phyloP scores from a whole-genome alignment of 1,284 basidiomycete species.

The Fistulinella staudtii region DNA sequence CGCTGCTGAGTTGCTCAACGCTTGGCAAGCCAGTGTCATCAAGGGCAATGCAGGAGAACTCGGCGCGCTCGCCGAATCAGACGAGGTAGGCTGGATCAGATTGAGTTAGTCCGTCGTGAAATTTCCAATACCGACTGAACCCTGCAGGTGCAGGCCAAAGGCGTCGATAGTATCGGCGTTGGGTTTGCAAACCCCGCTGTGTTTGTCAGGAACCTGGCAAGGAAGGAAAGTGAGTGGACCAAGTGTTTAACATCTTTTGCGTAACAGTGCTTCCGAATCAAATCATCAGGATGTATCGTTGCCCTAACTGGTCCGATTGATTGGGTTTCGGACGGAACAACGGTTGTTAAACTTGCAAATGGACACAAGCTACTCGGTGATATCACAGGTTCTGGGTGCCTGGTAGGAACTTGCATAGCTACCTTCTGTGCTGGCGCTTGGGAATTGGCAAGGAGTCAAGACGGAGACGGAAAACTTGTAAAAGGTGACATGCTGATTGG shows the following conservation, averaged over 20 bases:
- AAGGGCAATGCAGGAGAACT: constrained; percentile 96
- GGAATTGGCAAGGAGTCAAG: constrained; percentile 27
- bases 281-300: constrained; percentile 65
- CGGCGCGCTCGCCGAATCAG: constrained; percentile 67
- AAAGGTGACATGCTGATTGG: constrained; percentile 72
- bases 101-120: not conserved
- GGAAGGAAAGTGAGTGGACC: constrained; percentile 62
- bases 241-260: not conserved
- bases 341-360: constrained; percentile 68
- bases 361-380: constrained; percentile 73
- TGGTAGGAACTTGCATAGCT: constrained; percentile 75
- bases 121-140: not conserved
- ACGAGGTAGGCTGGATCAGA: constrained; percentile 49
- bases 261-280: not conserved
- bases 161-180: constrained; percentile 82
- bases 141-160: constrained; percentile 63
- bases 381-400: constrained; percentile 91
- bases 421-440: constrained; percentile 74
- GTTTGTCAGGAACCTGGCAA: constrained; percentile 72
- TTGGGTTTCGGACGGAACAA: constrained; percentile 82
- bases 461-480: constrained; percentile 44
- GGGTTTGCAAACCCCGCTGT: constrained; percentile 73
- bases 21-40: constrained; percentile 88
- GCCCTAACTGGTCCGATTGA: constrained; percentile 82
- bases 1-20: constrained; percentile 70